phyloP scores from a whole-genome alignment of 2,329 filamentous ascomycete genomes.

The Penicillium sp. region DNA sequence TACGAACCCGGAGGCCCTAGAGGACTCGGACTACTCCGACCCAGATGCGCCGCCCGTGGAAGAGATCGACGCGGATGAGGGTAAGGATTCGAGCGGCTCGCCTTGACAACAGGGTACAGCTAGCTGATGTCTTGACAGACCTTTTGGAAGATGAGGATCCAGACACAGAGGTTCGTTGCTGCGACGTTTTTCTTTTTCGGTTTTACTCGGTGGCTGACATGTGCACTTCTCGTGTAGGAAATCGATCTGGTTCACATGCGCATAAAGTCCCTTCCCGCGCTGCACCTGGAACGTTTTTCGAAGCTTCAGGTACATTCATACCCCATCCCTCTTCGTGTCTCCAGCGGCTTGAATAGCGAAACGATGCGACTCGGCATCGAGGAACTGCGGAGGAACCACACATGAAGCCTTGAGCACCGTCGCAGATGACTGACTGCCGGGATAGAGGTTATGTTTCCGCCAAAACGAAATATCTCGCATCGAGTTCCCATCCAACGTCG shows the following conservation, averaged over 20 bases:
- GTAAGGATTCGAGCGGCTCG: slow-evolving; percentile 41
- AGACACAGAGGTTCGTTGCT: slow-evolving; percentile 49
- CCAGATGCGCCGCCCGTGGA: slow-evolving; percentile 66
- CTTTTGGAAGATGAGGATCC: slow-evolving; percentile 58
- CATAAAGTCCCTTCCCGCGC: slow-evolving; percentile 70
- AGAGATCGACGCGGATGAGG: slow-evolving; percentile 77
- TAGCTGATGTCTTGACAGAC: slow-evolving; percentile 42
- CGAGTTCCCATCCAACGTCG: slow-evolving; percentile 67
- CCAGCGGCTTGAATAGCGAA: not conserved
- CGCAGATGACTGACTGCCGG: not conserved
- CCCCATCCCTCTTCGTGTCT: slow-evolving; percentile 1
- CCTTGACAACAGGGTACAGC: not conserved
- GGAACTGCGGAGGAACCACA: not conserved
- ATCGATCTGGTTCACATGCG: slow-evolving; percentile 90
- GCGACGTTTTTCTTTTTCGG: not conserved
- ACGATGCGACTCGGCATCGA: not conserved
- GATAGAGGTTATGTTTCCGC: slow-evolving; percentile 74
- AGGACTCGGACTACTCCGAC: slow-evolving; percentile 82
- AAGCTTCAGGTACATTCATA: slow-evolving; percentile 57
- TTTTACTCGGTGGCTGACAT: not conserved
- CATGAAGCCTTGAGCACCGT: not conserved
- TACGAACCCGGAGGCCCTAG: slow-evolving; percentile 75
- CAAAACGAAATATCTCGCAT: slow-evolving; percentile 86
- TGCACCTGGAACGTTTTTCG: slow-evolving; percentile 80
- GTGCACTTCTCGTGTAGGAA: slow-evolving; percentile 51